Conservation (phyloP, 805 yeast species). For the Starmerella kuoi region DNA sequence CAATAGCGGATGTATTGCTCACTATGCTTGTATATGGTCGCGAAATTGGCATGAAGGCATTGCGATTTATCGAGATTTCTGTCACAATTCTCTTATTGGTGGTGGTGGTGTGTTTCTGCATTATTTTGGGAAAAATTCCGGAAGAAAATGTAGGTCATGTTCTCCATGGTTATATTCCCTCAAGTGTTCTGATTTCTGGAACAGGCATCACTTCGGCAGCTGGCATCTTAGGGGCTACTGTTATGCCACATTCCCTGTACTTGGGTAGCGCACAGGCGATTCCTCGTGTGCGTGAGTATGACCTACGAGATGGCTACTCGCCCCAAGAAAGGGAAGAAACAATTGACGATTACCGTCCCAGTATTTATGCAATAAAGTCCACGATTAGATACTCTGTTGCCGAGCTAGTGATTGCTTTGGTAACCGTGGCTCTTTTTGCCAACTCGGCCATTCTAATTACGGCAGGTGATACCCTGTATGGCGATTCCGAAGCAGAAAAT, state of each 20-base stretch:
- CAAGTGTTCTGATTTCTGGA: conserved; percentile 37
- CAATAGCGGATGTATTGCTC: conserved; percentile 73
- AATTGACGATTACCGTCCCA: conserved; percentile 46
- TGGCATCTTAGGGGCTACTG: conserved; percentile 86
- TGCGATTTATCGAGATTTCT: conserved; percentile 68
- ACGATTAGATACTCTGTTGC: conserved; percentile 59
- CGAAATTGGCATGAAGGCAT: conserved; percentile 62
- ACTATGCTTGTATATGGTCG: conserved; percentile 84
- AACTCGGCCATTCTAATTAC: conserved; percentile 74
- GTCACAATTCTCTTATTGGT: conserved; percentile 67
- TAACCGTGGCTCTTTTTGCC: conserved; percentile 74
- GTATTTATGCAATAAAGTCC: conserved; percentile 57
- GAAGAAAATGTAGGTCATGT: conserved; percentile 43
- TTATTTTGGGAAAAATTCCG: conserved; percentile 64
- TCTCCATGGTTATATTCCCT: conserved; percentile 55
- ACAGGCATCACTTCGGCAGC: conserved; percentile 68
- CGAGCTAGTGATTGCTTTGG: conserved; percentile 58
- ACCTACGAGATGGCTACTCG: conserved; percentile 46
- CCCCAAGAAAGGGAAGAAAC: conserved; percentile 18
- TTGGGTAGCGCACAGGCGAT: conserved; percentile 84
- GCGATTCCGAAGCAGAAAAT: conserved; percentile 48
- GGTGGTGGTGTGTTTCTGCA: conserved; percentile 74
- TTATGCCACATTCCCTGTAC: conserved; percentile 87
- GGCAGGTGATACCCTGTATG: conserved; percentile 65
- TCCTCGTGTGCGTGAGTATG: conserved; percentile 69